Evolutionary conservation across 345 rosid species (phyloP).

Genomic region (Firmiana major): DNA sequence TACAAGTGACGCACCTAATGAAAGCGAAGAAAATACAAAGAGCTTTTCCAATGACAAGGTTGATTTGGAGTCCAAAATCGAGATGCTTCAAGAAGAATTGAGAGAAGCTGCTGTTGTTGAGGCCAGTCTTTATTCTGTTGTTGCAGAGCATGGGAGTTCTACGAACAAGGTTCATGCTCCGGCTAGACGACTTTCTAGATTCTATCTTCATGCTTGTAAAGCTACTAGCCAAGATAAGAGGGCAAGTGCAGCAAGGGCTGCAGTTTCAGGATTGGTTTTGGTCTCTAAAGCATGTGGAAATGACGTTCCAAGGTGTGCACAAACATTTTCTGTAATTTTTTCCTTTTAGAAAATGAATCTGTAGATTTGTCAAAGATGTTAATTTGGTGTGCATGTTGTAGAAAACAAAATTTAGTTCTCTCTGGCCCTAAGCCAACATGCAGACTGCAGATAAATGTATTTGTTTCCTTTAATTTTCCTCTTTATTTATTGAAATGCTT

Average conservation of each 20-base stretch:
- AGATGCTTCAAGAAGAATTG: constrained; percentile 76
- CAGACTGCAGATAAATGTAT: background rate
- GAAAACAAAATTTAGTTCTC: background rate
- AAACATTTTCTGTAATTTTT: background rate
- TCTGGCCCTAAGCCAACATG: background rate
- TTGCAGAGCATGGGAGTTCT: constrained; percentile 92
- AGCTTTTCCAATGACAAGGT: constrained; percentile 32
- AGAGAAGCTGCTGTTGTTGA: constrained; percentile 89
- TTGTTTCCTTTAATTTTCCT: background rate
- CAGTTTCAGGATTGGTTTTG: constrained; percentile 75
- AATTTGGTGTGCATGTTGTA: constrained; percentile 5
- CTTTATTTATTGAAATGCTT: background rate
- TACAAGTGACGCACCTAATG: constrained; percentile 10
- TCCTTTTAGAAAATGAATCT: background rate
- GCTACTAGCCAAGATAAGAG: constrained; percentile 43
- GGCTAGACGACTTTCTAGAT: constrained; percentile 87
- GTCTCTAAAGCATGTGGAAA: constrained; percentile 94
- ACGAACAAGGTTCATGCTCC: constrained; percentile 74
- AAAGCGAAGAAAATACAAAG: constrained; percentile 17
- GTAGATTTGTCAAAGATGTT: background rate
- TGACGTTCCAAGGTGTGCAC: constrained; percentile 78
- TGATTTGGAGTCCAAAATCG: constrained; percentile 45
- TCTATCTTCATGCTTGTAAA: constrained; percentile 73
- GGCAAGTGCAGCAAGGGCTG: constrained; percentile 70
- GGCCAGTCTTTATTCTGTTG: constrained; percentile 80